Base-by-base conservation (phyloP, 2,329 filamentous ascomycete species). In the Fusarium brachygibbosum region DNA sequence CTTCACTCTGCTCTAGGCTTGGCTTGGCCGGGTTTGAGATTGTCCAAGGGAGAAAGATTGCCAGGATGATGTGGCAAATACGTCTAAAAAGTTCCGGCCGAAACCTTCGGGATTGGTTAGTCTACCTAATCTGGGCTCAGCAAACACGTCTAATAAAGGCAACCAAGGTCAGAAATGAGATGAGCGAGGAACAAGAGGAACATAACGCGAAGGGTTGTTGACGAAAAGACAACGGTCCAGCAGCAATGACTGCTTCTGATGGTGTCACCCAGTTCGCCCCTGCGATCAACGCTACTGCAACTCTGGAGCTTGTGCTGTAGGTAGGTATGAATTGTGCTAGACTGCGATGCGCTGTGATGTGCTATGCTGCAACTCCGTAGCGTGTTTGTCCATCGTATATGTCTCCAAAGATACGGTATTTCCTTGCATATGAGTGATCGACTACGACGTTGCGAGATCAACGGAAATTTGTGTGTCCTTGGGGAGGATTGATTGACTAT, bases 41-140 rank as follows among this genome's bases (percentile, higher is more conserved):
- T 70, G 45, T 46, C 37, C 53, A 59, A 70, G 63, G 67, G 57
- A 70, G 61, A 67, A 50, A 51, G 34, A 55, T 70, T 67, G 49
- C 66, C 53, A 54, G 63, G 67, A 56, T 60, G 32, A 49, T 63
- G 66, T 63, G 62, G 66, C 62, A 50, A 70, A 51, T 53, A 40
- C 42, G 54, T 64, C 67, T 63, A 45, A 64, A 54, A 68, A 63
- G 63, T 67, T 71, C 68, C 64, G 68, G 68, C 68, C 68, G 59
- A 71, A 71, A 71, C 54, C 63, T 53, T 71, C 51, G 63, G 68
- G 54, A 28, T 53, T 58, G 45, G 58, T 48, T 59, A 65, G 44
- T 68, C 54, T 60, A 63, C 29, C 59, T 41, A 41, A 59, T 63
- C 53, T 54, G 34, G 13, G 34, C 38, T 53, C 51, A 58, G 53